Base-by-base conservation (phyloP, 106 monocot genomes). In the Dioscorea alata region DNA sequence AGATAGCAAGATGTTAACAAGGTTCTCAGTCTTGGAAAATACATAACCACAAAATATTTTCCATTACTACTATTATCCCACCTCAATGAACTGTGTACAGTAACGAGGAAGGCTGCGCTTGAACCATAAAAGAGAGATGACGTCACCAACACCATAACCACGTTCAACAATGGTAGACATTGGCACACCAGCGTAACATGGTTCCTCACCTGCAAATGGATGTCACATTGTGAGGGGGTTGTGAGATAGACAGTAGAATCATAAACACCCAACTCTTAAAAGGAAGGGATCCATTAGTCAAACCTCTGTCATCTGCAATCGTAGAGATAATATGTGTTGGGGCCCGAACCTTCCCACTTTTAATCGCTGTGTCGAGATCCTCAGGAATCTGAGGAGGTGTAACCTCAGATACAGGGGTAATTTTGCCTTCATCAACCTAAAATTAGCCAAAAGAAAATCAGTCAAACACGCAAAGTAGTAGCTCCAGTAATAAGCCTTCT, bases 251-350 rank as follows among this genome's bases (percentile, higher is more conserved):
- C 10, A 10, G 4, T 10, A 42, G 0, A 42, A 6, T 0, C 42
- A 42, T 42, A 42, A 5, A 42, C 10, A 42, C 6, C 6, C 10
- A 42, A 42, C 10, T 3, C 42, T 42, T 42, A 3, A 3, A 42
- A 5, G 2, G 6, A 42, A n/a, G n/a, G 6, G 5, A 68, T 22
- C 8, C 33, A 57, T 63, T 6, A 66, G 70, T 63, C 76, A 76
- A 74, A 97, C 97, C 97, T 97, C 97, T 86, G 49, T 97, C 97
- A 71, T 97, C 97, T 53, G 97, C 89, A 67, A 97, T 97, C 12
- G 97, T 97, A 59, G 97, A 97, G 69, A 97, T 90, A 52, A 97
- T 92, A 77, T 97, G 97, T 66, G 97, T 97, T 50, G 97, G 97
- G 17, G 97, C 92, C 18, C 92, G 84, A 49, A 97, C 97, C 74